phyloP scores from a whole-genome alignment of 257 asterid species.

The Solanum sitiens region DNA sequence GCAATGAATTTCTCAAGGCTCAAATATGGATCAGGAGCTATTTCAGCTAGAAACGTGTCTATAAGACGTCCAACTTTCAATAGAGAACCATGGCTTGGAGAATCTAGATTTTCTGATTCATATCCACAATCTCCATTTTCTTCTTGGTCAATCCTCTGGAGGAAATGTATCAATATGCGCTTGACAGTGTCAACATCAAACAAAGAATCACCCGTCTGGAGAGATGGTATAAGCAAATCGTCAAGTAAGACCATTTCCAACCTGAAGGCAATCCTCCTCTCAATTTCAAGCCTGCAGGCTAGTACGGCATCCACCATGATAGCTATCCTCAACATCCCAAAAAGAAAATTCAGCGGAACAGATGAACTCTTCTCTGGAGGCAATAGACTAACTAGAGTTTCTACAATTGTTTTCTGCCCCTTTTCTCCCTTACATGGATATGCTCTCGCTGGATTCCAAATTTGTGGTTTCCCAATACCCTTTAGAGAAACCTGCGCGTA shows the following conservation, averaged over 20 bases:
- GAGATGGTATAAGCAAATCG: constrained; percentile 48
- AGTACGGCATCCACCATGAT: constrained; percentile 41
- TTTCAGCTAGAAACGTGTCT: constrained; percentile 56
- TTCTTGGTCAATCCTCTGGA: constrained; percentile 48
- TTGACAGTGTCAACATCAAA: constrained; percentile 45
- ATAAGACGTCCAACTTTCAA: constrained; percentile 54
- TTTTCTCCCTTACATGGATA: constrained; percentile 11
- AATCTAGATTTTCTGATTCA: constrained; percentile 41
- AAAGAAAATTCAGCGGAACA: constrained; percentile 40
- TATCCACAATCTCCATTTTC: constrained; percentile 44
- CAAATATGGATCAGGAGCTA: constrained; percentile 59
- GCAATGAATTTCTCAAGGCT: constrained; percentile 46
- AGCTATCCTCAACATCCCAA: constrained; percentile 51
- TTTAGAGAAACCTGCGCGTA: constrained; percentile 42
- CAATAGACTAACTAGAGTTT: constrained; percentile 35
- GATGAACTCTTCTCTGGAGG: constrained; percentile 36
- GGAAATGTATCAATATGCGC: constrained; percentile 44
- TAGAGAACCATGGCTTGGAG: constrained; percentile 42
- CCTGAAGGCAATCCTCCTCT: constrained; percentile 41
- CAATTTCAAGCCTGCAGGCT: constrained; percentile 40
- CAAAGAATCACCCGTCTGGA: constrained; percentile 42
- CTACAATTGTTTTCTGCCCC: constrained; percentile 34
- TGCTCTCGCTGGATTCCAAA: constrained; percentile 47
- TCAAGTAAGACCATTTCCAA: constrained; percentile 50
- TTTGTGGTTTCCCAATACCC: constrained; percentile 48